Evolutionary conservation across 257 asterid genomes (phyloP).

Genomic region (Solanum dulcamara): DNA sequence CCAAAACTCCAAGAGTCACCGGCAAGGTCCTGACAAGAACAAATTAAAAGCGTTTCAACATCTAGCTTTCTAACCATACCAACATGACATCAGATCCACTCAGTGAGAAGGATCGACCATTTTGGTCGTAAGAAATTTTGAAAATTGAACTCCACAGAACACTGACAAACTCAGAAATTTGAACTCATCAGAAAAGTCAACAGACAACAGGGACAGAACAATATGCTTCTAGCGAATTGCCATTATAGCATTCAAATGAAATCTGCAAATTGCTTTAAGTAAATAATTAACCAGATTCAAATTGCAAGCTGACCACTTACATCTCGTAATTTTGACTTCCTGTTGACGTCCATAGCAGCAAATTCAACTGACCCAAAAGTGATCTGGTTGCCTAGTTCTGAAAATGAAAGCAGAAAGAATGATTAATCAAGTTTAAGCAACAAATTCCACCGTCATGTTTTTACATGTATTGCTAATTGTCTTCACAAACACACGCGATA

Average conservation of each 20-base stretch:
- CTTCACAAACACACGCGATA: not conserved
- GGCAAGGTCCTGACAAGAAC: conserved; percentile 31
- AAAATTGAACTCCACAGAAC: not conserved
- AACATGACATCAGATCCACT: not conserved
- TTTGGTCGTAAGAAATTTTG: not conserved
- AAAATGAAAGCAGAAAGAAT: not conserved
- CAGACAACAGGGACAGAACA: not conserved
- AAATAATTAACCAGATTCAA: not conserved
- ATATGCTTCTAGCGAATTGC: not conserved
- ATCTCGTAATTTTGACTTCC: not conserved
- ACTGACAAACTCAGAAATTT: not conserved
- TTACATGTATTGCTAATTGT: not conserved
- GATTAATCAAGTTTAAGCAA: not conserved
- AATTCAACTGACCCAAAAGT: not conserved
- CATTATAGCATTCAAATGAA: not conserved
- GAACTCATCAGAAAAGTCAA: not conserved
- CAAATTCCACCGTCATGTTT: not conserved
- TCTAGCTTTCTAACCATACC: not conserved
- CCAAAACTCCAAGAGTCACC: conserved; percentile 39
- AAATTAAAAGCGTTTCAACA: conserved; percentile 9
- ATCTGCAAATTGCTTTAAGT: not conserved
- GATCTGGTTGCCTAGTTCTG: not conserved
- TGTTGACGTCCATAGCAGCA: not conserved
- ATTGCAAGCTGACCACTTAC: not conserved
- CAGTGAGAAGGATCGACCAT: not conserved